phyloP scores from a whole-genome alignment of 1,284 basidiomycete species.

The Somion occarium region DNA sequence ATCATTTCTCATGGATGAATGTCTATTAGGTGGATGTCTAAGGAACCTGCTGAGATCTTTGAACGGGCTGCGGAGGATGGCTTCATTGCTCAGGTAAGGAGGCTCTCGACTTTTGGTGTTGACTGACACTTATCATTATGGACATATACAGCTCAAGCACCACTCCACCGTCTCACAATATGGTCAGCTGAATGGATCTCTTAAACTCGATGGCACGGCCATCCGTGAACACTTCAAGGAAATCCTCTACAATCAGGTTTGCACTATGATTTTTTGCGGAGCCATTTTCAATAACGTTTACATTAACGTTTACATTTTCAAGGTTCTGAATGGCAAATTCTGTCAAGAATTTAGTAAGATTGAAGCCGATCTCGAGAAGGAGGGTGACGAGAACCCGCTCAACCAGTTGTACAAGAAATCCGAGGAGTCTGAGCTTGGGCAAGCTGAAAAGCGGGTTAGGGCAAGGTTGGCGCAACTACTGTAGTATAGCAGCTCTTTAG shows the following conservation, averaged over 20 bases:
- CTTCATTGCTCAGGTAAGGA: slow-evolving; percentile 47
- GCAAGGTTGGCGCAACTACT: slow-evolving; percentile 41
- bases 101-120: neutral
- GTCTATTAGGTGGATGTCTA: slow-evolving; percentile 61
- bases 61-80: slow-evolving; percentile 64
- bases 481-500: slow-evolving; percentile 16
- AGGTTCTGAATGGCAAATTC: slow-evolving; percentile 61
- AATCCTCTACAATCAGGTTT: slow-evolving; percentile 53
- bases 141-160: slow-evolving; percentile 43
- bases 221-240: slow-evolving; percentile 51
- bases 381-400: slow-evolving; percentile 51
- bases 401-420: slow-evolving; percentile 47
- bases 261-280: too few relatives aligned
- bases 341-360: slow-evolving; percentile 51
- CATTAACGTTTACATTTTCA: too few relatives aligned
- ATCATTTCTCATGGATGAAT: slow-evolving; percentile 5
- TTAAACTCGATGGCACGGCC: slow-evolving; percentile 47
- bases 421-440: slow-evolving; percentile 47
- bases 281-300: too few relatives aligned
- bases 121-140: neutral
- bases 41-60: slow-evolving; percentile 68
- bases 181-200: slow-evolving; percentile 55
- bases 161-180: slow-evolving; percentile 61
- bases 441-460: slow-evolving; percentile 57
- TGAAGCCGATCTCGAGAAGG: slow-evolving; percentile 54